phyloP scores from a whole-genome alignment of 2,329 filamentous ascomycete species.

The Penicillium sp. region DNA sequence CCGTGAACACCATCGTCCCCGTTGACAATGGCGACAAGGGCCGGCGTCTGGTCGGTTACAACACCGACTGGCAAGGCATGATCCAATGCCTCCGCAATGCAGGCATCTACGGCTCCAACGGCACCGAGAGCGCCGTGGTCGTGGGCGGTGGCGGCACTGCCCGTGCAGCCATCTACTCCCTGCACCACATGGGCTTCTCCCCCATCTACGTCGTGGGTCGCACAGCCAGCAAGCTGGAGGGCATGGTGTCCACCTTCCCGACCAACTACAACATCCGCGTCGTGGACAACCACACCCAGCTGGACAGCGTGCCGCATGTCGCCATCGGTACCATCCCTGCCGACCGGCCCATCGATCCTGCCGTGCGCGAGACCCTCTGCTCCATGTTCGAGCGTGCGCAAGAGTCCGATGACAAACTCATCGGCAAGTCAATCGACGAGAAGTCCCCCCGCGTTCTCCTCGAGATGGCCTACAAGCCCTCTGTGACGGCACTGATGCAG shows the following conservation, averaged over 20 bases:
- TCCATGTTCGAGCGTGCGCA: slow-evolving; percentile 47
- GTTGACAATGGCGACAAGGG: slow-evolving; percentile 42
- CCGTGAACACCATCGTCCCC: slow-evolving; percentile 88
- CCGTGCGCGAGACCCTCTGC: slow-evolving; percentile 61
- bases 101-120: slow-evolving; percentile 51
- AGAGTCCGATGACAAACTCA: slow-evolving; percentile 42
- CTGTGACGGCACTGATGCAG: slow-evolving; percentile 76
- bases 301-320: slow-evolving; percentile 58
- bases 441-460: slow-evolving; percentile 59
- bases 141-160: slow-evolving; percentile 90
- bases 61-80: slow-evolving; percentile 96
- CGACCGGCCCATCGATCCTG: slow-evolving; percentile 71
- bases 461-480: slow-evolving; percentile 96
- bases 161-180: slow-evolving; percentile 81
- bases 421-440: slow-evolving; percentile 28
- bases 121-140: slow-evolving; percentile 61
- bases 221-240: slow-evolving; percentile 61
- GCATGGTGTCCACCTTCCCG: slow-evolving; percentile 68
- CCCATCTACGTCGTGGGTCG: slow-evolving; percentile 86
- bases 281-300: slow-evolving; percentile 52
- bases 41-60: slow-evolving; percentile 67
- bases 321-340: slow-evolving; percentile 89
- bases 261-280: slow-evolving; percentile 63
- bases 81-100: slow-evolving; percentile 67
- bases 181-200: slow-evolving; percentile 74